phyloP scores from a whole-genome alignment of 352 stramenopile genomes.

The Globisporangium megalacanthum region DNA sequence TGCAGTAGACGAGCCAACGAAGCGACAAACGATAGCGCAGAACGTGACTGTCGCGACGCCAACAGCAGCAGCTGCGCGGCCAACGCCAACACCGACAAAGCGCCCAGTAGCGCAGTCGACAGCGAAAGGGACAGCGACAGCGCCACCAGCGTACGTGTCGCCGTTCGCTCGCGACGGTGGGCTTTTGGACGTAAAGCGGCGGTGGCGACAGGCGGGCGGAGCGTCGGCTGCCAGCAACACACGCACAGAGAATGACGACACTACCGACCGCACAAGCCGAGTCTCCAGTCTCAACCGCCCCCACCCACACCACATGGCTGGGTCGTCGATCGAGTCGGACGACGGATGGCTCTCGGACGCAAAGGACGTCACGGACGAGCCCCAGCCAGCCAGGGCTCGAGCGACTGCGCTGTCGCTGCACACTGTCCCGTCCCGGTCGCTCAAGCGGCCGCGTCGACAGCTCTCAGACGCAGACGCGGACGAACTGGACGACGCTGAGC shows the following conservation, averaged over 20 bases:
- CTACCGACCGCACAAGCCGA: background rate
- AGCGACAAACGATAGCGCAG: background rate
- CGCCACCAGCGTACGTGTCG: constrained; percentile 37
- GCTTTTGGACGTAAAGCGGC: constrained; percentile 24
- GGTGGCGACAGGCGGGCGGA: background rate
- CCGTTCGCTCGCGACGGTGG: constrained; percentile 37
- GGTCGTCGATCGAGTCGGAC: constrained; percentile 28
- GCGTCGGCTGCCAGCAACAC: background rate
- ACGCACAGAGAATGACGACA: constrained; percentile 29
- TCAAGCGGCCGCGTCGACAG: constrained; percentile 2
- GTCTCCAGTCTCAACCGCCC: constrained; percentile 7
- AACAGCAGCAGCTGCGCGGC: background rate
- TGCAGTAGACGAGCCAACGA: background rate
- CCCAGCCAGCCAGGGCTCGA: background rate
- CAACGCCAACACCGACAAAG: background rate
- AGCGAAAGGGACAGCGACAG: constrained; percentile 15
- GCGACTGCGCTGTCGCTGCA: constrained; percentile 5
- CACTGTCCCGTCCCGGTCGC: background rate
- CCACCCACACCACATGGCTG: constrained; percentile 37
- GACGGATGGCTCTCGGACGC: constrained; percentile 66
- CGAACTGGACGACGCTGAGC: constrained; percentile 18
- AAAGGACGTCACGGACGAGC: constrained; percentile 22
- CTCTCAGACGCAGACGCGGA: constrained; percentile 10
- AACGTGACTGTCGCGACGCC: too few species aligned
- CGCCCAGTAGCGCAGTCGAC: background rate